A percentile compares a stretch with the other conserved stretches of the same genome.
Evolutionary conservation across 805 yeast genomes (phyloP).

Genomic region (Torulaspora delbrueckii): DNA sequence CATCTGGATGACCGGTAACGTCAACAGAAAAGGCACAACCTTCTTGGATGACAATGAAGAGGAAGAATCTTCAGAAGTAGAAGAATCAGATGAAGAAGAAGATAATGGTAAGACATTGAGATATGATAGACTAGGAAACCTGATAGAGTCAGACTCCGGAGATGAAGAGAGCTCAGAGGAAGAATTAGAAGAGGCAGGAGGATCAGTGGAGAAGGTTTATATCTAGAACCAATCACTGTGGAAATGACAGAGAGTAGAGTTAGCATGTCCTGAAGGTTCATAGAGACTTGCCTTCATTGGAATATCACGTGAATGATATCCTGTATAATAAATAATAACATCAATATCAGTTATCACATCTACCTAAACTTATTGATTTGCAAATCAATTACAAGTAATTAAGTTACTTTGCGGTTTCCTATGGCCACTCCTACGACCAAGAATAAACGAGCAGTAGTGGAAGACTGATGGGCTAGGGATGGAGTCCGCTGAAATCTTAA

Average conservation of each 20-base stretch:
- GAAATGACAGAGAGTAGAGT: background rate
- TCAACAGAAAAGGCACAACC: slow-evolving; percentile 45
- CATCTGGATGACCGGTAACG: slow-evolving; percentile 75
- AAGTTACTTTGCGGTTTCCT: background rate
- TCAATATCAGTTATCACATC: background rate
- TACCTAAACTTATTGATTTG: background rate
- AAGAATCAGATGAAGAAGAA: slow-evolving; percentile 11
- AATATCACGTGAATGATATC: background rate
- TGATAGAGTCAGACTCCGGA: slow-evolving; percentile 18
- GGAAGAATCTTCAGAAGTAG: slow-evolving; percentile 21
- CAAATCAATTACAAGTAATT: too few relatives aligned
- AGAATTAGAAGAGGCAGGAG: slow-evolving; percentile 20
- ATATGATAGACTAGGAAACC: slow-evolving; percentile 24
- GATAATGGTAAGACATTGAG: slow-evolving; percentile 1
- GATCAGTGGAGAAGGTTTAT: slow-evolving; percentile 17
- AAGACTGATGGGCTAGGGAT: background rate
- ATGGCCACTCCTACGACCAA: background rate
- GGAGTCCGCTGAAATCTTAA: background rate
- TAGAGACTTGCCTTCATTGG: too few relatives aligned
- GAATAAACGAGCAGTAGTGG: background rate
- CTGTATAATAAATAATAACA: background rate
- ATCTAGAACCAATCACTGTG: background rate
- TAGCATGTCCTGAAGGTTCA: too few relatives aligned
- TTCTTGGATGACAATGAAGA: slow-evolving; percentile 18
- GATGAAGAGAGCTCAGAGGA: slow-evolving; percentile 13